phyloP scores from a whole-genome alignment of 2,329 filamentous ascomycete genomes.

The Fusarium sp. region DNA sequence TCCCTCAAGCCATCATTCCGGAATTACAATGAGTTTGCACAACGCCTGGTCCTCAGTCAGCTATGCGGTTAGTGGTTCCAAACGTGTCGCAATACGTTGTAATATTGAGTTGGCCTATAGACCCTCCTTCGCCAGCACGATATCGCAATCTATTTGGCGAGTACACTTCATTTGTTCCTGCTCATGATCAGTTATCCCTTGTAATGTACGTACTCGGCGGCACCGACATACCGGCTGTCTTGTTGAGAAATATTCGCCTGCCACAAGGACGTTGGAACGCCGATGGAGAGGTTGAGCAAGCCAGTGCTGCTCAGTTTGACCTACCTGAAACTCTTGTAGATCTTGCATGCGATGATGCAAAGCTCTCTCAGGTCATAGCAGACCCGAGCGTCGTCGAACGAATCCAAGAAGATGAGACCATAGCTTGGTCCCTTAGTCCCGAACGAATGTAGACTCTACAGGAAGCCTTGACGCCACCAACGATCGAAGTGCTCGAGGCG shows the following conservation, averaged over 20 bases:
- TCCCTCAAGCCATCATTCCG: slow-evolving; percentile 15
- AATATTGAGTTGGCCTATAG: background rate
- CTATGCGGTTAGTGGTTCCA: background rate
- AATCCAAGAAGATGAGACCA: slow-evolving; percentile 13
- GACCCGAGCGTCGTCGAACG: slow-evolving; percentile 9
- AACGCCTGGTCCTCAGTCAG: slow-evolving; percentile 27
- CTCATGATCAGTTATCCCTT: slow-evolving; percentile 32
- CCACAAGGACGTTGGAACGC: slow-evolving; percentile 37
- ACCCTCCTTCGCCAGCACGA: background rate
- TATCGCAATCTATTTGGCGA: slow-evolving; percentile 37
- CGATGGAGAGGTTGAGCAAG: slow-evolving; percentile 36
- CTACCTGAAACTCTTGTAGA: slow-evolving; percentile 25
- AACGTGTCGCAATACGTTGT: accelerated
- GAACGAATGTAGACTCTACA: background rate
- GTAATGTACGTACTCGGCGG: slow-evolving; percentile 36
- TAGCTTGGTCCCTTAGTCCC: slow-evolving; percentile 27
- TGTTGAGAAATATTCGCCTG: slow-evolving; percentile 30
- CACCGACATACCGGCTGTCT: slow-evolving; percentile 24
- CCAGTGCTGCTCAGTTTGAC: slow-evolving; percentile 30
- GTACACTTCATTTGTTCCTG: slow-evolving; percentile 34
- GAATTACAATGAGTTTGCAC: slow-evolving; percentile 30
- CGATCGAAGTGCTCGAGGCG: slow-evolving; percentile 14
- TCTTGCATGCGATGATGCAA: slow-evolving; percentile 25
- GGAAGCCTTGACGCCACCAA: slow-evolving; percentile 8
- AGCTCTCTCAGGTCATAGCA: background rate